Evolutionary conservation across 495 filamentous ascomycete species (phyloP).

Genomic region (Achaetomiella virescens): DNA sequence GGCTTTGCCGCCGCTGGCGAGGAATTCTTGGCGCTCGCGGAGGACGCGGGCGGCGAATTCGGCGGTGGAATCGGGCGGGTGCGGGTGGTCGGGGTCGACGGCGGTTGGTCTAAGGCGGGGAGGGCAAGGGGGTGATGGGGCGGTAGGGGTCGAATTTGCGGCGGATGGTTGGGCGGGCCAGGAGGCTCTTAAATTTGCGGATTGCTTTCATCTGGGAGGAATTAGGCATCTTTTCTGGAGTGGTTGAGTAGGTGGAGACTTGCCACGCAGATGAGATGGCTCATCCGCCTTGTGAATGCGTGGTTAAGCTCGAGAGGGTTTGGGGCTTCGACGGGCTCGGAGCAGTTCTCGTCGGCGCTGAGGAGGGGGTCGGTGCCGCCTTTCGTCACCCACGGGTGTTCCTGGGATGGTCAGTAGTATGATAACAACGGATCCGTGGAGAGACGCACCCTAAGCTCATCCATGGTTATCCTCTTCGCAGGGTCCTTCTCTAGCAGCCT

Average conservation of each 20-base stretch:
- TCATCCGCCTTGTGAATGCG: slow-evolving; percentile 85
- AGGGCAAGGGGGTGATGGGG: slow-evolving; percentile 26
- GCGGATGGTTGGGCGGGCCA: slow-evolving; percentile 6
- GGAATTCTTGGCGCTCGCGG: slow-evolving; percentile 32
- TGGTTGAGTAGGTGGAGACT: slow-evolving; percentile 22
- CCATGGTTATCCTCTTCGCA: slow-evolving; percentile 71
- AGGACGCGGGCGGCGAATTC: slow-evolving; percentile 37
- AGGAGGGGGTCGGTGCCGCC: slow-evolving; percentile 74
- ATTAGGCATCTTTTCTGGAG: slow-evolving; percentile 9
- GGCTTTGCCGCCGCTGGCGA: slow-evolving; percentile 25
- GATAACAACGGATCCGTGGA: no score
- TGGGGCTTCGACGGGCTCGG: slow-evolving; percentile 67
- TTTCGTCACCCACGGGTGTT: slow-evolving; percentile 92
- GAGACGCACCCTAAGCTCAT: slow-evolving; percentile 63
- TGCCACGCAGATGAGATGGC: slow-evolving; percentile 77
- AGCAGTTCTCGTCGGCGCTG: slow-evolving; percentile 77
- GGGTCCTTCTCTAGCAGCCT: slow-evolving; percentile 72
- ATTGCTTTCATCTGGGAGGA: slow-evolving; percentile 78
- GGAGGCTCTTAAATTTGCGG: slow-evolving; percentile 65
- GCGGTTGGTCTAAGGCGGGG: slow-evolving; percentile 24
- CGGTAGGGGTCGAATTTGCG: slow-evolving; percentile 11
- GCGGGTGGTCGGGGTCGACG: slow-evolving; percentile 1
- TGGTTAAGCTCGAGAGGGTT: slow-evolving; percentile 84
- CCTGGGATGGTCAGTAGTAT: slow-evolving; percentile 39
- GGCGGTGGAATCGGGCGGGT: slow-evolving; percentile 24